Conservation (phyloP, 768 basidiomycete species). For the Heimioporus sp. region DNA sequence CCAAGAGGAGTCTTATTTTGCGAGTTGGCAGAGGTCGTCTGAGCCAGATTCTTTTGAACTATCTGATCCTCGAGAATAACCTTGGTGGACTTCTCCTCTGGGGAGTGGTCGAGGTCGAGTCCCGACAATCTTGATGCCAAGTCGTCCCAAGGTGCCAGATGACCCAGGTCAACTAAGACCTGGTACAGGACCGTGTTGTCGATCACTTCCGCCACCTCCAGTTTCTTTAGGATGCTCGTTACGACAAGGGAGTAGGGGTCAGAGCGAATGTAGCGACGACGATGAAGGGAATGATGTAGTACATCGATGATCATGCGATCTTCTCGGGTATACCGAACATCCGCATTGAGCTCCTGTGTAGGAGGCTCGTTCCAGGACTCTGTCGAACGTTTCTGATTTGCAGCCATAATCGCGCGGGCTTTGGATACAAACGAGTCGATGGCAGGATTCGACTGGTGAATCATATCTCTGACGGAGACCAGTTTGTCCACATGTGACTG, state of each 20-base stretch:
- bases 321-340: slow-evolving; percentile 43
- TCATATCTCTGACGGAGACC: slow-evolving; percentile 46
- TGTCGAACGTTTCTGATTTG: slow-evolving; percentile 28
- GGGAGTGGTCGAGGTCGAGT: slow-evolving; percentile 26
- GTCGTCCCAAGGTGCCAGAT: slow-evolving; percentile 82
- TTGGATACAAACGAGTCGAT: slow-evolving; percentile 52
- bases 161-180: slow-evolving; percentile 69
- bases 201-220: slow-evolving; percentile 39
- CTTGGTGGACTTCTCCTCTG: slow-evolving; percentile 29
- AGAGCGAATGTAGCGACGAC: slow-evolving; percentile 45
- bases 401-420: slow-evolving; percentile 41
- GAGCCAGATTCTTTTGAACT: slow-evolving; percentile 17
- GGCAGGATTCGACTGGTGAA: slow-evolving; percentile 36
- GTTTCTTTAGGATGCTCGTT: slow-evolving; percentile 55
- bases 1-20: slow-evolving; percentile 41
- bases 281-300: slow-evolving; percentile 52
- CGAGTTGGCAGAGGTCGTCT: not conserved
- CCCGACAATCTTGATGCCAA: slow-evolving; percentile 40
- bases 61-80: slow-evolving; percentile 31
- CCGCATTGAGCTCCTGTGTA: slow-evolving; percentile 25
- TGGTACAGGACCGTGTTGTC: slow-evolving; percentile 35
- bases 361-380: slow-evolving; percentile 32
- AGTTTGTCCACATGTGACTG: slow-evolving; percentile 52
- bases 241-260: slow-evolving; percentile 60
- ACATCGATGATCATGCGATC: slow-evolving; percentile 62